phyloP scores from a whole-genome alignment of 768 basidiomycete species.

The Lactarius vividus region DNA sequence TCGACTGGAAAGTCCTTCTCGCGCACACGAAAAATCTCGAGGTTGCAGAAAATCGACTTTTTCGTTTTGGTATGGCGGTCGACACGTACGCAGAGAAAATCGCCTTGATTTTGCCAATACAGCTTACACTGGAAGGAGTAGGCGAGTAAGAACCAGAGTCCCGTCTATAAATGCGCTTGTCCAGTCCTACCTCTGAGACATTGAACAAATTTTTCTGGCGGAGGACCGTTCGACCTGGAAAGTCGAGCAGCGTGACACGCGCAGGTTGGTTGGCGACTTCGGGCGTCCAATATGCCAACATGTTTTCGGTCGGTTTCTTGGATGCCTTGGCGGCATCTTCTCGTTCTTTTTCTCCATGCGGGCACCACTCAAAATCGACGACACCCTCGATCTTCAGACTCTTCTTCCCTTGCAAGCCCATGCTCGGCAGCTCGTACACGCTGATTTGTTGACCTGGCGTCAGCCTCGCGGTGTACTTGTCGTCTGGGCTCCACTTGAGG shows the following conservation, averaged over 20 bases:
- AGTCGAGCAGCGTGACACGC: constrained; percentile 86
- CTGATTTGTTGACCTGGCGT: constrained; percentile 92
- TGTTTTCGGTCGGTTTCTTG: constrained; percentile 81
- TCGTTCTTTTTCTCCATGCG: constrained; percentile 83
- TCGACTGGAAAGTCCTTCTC: constrained; percentile 99
- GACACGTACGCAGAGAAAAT: constrained; percentile 98
- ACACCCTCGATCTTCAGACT: constrained; percentile 97
- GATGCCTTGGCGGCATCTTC: constrained; percentile 56
- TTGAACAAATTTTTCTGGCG: constrained; percentile 98
- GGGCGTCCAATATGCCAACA: constrained; percentile 97
- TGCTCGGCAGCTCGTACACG: constrained; percentile 91
- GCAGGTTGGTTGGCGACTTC: constrained; percentile 97
- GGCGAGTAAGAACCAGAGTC: not conserved
- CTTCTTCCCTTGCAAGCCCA: constrained; percentile 95
- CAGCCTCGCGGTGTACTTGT: constrained; percentile 88
- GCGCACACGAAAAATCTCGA: constrained; percentile 95
- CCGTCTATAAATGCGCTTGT: not conserved
- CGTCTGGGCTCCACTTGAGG: constrained; percentile 96
- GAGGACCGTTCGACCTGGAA: constrained; percentile 80
- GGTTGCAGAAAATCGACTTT: constrained; percentile 96
- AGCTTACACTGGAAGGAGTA: constrained; percentile 76
- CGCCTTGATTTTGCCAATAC: constrained; percentile 97
- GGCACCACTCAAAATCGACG: constrained; percentile 98
- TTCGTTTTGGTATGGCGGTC: constrained; percentile 98
- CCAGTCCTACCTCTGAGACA: constrained; percentile 79